phyloP scores from a whole-genome alignment of 331 rosid species.

The Malus hybrid region DNA sequence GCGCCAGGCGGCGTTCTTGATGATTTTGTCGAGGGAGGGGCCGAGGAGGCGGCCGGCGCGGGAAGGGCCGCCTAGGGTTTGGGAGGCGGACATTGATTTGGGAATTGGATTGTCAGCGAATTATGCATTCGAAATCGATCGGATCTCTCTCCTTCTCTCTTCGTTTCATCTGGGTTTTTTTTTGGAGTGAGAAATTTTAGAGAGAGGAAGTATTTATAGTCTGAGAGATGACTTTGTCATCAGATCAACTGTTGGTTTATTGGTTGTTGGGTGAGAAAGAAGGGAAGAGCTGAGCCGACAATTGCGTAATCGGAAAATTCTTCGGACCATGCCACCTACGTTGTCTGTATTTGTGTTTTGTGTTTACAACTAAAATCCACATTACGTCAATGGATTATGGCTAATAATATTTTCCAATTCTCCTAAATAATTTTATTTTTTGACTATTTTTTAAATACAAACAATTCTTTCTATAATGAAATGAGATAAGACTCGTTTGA shows the following conservation, averaged over 20 bases:
- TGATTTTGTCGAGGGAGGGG: slow-evolving; percentile 87
- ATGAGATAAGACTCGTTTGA: no score
- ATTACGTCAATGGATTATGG: no score
- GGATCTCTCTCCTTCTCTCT: background rate
- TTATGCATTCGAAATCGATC: background rate
- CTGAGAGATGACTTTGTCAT: background rate
- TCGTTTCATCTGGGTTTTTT: no score
- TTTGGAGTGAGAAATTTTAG: no score
- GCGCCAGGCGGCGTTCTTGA: slow-evolving; percentile 97
- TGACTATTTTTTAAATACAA: no score
- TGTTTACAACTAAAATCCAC: no score
- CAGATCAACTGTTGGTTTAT: background rate
- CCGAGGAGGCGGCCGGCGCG: slow-evolving; percentile 85
- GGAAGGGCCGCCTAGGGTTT: slow-evolving; percentile 85
- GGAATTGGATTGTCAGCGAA: background rate
- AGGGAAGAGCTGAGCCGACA: background rate
- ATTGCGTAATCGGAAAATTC: background rate
- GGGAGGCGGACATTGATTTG: slow-evolving; percentile 67
- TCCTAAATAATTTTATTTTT: no score
- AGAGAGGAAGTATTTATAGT: background rate
- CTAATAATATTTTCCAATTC: no score
- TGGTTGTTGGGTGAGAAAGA: background rate
- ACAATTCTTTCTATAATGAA: no score
- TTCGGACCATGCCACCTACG: background rate
- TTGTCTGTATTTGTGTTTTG: background rate